Base-by-base conservation (phyloP, 805 yeast genomes). In the Hanseniaspora thailandica region DNA sequence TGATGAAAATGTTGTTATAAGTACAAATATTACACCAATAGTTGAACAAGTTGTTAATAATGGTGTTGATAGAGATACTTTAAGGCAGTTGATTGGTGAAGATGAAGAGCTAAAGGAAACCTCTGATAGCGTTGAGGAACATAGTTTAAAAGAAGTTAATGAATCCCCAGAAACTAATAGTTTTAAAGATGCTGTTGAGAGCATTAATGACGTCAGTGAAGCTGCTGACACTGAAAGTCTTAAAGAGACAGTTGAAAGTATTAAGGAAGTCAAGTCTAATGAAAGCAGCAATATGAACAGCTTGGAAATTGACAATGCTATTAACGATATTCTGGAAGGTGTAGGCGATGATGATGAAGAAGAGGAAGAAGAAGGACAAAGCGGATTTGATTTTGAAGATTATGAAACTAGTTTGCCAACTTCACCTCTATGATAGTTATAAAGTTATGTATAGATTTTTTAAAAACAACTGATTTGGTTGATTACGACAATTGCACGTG, bases 1-100 rank as follows among this genome's bases (percentile, higher is more conserved):
- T 13, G 26, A 28, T 20, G 44, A 50, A 2, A 26, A 25, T 10
- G 30, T 63, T 55, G 49, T 65, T 5, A 48, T 62, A 12, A 47
- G 55, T 3, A 45, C 60, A 6, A 62, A 60, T 28, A 55, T 67
- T 13, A 64, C 63, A 2, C 70, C 70, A 5, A 15, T 57, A 9
- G 43, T 47, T n/a, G 47, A 51, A n/a, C n/a, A 31, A 6, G 40
- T 48, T 20, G 47, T 47, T 5, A 49, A 52, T 25, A 55, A 51
- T 9, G 55, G 52, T 3, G 55, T 51, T 31, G 54, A 43, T 12
- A 17, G 35, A 15, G 55, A 53, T 33, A 20, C 36, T 22, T n/a
- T 47, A 20, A 48, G 28, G n/a, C 26, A 25, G 20, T 12, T 52
- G 17, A 22, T 28, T 30, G n/a, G 19, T 15, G 17, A 30, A 41